Conservation (phyloP, 2,329 filamentous ascomycete genomes). For the Diatrype stigma region DNA sequence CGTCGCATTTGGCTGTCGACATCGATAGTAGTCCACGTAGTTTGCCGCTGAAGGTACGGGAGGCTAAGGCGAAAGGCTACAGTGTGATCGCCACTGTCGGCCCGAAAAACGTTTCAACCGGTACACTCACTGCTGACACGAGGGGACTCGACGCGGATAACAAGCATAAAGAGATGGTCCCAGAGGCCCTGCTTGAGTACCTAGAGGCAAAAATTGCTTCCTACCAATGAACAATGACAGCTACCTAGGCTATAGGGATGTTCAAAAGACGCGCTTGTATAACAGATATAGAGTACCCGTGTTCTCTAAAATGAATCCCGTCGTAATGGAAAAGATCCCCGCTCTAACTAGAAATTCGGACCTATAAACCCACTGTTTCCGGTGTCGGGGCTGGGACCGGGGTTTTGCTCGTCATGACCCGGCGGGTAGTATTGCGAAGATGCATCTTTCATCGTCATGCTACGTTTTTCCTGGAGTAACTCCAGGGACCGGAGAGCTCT, state of each 20-base stretch:
- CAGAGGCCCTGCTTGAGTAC: constrained; percentile 39
- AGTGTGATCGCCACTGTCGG: constrained; percentile 72
- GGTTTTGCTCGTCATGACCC: not conserved
- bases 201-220: constrained; percentile 43
- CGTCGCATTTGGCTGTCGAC: constrained; percentile 63
- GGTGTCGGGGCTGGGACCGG: not conserved
- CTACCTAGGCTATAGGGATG: not conserved
- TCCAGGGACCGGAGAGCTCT: constrained; percentile 25
- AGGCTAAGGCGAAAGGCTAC: constrained; percentile 70
- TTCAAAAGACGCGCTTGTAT: not conserved
- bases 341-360: not conserved
- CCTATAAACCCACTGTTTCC: no score
- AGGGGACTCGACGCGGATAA: constrained; percentile 25
- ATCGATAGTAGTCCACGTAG: constrained; percentile 61
- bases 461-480: constrained; percentile 20
- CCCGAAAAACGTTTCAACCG: constrained; percentile 55
- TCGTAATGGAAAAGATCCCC: not conserved
- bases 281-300: not conserved
- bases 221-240: constrained; percentile 37
- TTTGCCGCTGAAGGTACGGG: constrained; percentile 64
- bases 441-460: constrained; percentile 1
- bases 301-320: not conserved
- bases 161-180: constrained; percentile 38
- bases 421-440: not conserved
- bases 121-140: constrained; percentile 49